phyloP scores from a whole-genome alignment of 2,329 filamentous ascomycete species.

The Aspergillus ustus region DNA sequence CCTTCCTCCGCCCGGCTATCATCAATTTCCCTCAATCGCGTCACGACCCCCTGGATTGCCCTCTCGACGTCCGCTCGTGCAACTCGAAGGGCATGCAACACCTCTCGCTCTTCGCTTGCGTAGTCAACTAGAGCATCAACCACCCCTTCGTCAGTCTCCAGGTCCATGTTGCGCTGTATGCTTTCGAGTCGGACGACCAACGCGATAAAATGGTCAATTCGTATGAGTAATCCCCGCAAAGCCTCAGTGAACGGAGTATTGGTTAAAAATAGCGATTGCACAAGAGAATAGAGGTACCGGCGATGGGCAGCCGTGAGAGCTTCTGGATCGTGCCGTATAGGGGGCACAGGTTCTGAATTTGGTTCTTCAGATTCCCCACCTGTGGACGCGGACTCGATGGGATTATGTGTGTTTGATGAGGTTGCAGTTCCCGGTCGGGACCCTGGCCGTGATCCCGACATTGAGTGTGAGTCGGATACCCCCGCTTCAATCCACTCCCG shows the following conservation, averaged over 20 bases:
- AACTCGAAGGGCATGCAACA: constrained; percentile 66
- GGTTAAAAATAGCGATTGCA: constrained; percentile 50
- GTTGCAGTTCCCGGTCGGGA: constrained; percentile 47
- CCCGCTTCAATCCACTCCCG: constrained; percentile 70
- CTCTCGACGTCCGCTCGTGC: constrained; percentile 68
- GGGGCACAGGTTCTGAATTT: constrained; percentile 18
- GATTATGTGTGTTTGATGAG: constrained; percentile 29
- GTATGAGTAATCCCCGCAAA: constrained; percentile 43
- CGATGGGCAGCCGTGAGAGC: constrained; percentile 79
- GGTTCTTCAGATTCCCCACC: constrained; percentile 20
- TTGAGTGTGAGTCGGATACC: constrained; percentile 30
- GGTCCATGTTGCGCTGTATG: constrained; percentile 77
- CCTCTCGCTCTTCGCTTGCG: constrained; percentile 71
- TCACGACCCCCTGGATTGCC: constrained; percentile 66
- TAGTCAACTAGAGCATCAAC: constrained; percentile 76
- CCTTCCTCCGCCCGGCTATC: constrained; percentile 52
- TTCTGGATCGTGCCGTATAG: constrained; percentile 75
- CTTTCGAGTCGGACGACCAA: constrained; percentile 75
- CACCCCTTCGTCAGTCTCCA: constrained; percentile 81
- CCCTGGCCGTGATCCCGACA: constrained; percentile 36
- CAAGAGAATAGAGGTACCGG: constrained; percentile 71
- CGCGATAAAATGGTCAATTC: constrained; percentile 81
- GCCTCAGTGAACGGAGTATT: constrained; percentile 45
- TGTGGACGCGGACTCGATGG: constrained; percentile 2
- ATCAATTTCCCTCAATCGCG: constrained; percentile 65